A percentile compares a stretch with the other conserved stretches of the same genome.
phyloP scores from a whole-genome alignment of 106 monocot species.

The Allium fistulosum region DNA sequence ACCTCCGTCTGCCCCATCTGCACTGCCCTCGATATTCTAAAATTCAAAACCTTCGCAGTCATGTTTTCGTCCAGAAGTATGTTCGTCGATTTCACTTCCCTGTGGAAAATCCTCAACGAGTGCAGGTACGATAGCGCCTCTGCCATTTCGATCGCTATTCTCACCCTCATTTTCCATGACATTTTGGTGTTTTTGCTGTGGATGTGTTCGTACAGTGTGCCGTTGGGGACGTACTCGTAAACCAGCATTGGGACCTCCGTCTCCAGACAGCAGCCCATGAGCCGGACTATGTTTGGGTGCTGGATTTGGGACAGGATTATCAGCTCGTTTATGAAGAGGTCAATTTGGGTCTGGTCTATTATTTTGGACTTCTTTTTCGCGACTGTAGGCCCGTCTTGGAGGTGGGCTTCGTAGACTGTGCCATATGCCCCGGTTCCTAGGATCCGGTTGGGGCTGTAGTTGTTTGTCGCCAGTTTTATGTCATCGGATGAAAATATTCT shows the following conservation, averaged over 20 bases:
- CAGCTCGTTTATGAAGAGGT: slow-evolving; percentile 47
- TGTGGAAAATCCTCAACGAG: slow-evolving; percentile 23
- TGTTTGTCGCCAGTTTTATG: slow-evolving; percentile 19
- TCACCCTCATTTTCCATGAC: slow-evolving; percentile 16
- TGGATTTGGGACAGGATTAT: slow-evolving; percentile 37
- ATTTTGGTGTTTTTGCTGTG: neutral
- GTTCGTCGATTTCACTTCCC: slow-evolving; percentile 41
- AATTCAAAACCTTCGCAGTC: slow-evolving; percentile 26
- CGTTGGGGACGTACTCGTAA: slow-evolving; percentile 49
- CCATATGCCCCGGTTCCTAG: slow-evolving; percentile 45
- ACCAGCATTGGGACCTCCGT: slow-evolving; percentile 41
- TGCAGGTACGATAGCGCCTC: slow-evolving; percentile 42
- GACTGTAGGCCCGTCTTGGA: slow-evolving; percentile 11
- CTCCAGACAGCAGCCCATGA: slow-evolving; percentile 52
- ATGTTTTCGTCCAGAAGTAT: slow-evolving; percentile 17
- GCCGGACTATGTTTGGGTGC: slow-evolving; percentile 36
- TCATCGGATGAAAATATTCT: slow-evolving; percentile 9
- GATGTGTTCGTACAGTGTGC: slow-evolving; percentile 12
- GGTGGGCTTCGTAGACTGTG: slow-evolving; percentile 33
- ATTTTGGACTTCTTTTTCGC: slow-evolving; percentile 45
- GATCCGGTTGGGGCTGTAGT: slow-evolving; percentile 15
- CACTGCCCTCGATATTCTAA: slow-evolving; percentile 30
- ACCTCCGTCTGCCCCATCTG: slow-evolving; percentile 27
- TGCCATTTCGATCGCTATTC: slow-evolving; percentile 31
- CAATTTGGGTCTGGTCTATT: slow-evolving; percentile 32